Evolutionary conservation across 2,329 filamentous ascomycete species (phyloP).

Genomic region (Xylariaceae sp.): DNA sequence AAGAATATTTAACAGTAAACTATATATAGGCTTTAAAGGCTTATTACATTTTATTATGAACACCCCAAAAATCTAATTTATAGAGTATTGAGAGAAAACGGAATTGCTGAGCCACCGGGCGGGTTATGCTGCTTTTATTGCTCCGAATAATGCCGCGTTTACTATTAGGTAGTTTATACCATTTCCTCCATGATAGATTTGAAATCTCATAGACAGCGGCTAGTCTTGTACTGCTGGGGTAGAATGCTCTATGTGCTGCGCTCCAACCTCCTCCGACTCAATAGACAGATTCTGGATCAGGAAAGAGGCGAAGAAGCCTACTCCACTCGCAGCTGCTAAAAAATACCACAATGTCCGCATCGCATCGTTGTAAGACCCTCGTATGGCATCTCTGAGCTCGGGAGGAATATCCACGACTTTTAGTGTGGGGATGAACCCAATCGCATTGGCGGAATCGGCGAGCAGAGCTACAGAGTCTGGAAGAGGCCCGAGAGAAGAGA

Average conservation of each 20-base stretch:
- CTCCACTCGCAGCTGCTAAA: constrained; percentile 54
- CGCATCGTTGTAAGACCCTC: constrained; percentile 55
- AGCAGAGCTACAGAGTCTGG: constrained; percentile 18
- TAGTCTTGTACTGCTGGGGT: too few relatives aligned
- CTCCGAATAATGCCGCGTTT: too few relatives aligned
- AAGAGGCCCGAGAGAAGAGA: constrained; percentile 20
- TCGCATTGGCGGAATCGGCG: background rate
- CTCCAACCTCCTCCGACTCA: constrained; percentile 57
- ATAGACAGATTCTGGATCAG: constrained; percentile 69
- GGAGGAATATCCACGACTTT: constrained; percentile 7
- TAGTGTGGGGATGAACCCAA: background rate
- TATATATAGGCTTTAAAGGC: too few relatives aligned
- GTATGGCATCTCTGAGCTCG: constrained; percentile 56
- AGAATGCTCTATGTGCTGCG: constrained; percentile 52
- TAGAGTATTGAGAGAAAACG: too few relatives aligned
- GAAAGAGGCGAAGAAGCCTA: constrained; percentile 71
- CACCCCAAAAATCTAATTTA: too few relatives aligned
- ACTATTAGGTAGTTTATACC: too few relatives aligned
- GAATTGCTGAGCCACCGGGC: too few relatives aligned
- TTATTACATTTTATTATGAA: too few relatives aligned
- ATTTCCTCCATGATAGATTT: too few relatives aligned
- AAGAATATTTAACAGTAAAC: too few relatives aligned
- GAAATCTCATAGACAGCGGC: too few relatives aligned
- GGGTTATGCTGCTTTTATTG: too few relatives aligned
- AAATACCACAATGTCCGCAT: constrained; percentile 49